phyloP scores from a whole-genome alignment of 2,329 filamentous ascomycete genomes.

The Claviceps sp. region DNA sequence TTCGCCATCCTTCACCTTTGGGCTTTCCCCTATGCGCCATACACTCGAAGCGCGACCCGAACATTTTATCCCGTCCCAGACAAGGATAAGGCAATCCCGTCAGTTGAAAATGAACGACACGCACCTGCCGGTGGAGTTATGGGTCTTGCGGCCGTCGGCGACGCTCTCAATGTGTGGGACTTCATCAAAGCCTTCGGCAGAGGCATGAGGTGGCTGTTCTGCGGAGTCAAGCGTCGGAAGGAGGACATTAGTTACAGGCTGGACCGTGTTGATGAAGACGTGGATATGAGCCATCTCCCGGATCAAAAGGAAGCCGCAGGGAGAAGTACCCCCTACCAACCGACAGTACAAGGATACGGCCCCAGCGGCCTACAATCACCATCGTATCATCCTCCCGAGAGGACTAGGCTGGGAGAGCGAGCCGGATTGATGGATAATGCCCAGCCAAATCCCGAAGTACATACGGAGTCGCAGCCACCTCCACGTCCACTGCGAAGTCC shows the following conservation, averaged over 20 bases:
- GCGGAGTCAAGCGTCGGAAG: constrained; percentile 51
- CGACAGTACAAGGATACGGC: constrained; percentile 16
- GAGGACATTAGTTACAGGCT: constrained; percentile 36
- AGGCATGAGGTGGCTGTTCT: constrained; percentile 67
- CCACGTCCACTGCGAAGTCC: constrained; percentile 3
- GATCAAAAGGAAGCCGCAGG: constrained; percentile 12
- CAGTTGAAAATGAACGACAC: constrained; percentile 29
- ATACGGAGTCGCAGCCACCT: constrained; percentile 2
- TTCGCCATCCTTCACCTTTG: constrained; percentile 70
- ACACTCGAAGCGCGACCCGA: constrained; percentile 33
- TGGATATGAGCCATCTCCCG: constrained; percentile 26
- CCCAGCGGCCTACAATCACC: constrained; percentile 21
- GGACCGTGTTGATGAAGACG: constrained; percentile 13
- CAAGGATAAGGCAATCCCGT: constrained; percentile 23
- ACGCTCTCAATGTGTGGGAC: constrained; percentile 73
- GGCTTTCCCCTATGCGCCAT: constrained; percentile 68
- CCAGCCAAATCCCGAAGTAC: constrained; percentile 15
- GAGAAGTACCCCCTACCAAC: constrained; percentile 15
- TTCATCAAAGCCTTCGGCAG: constrained; percentile 67
- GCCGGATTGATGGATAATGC: constrained; percentile 29
- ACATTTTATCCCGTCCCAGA: constrained; percentile 35
- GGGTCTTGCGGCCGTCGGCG: constrained; percentile 50
- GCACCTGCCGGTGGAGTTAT: constrained; percentile 50
- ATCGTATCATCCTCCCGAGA: constrained; percentile 23
- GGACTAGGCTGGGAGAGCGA: constrained; percentile 21